Evolutionary conservation across 192 early-diverging fungal species (phyloP).

Genomic region (Oehlia diaphana): DNA sequence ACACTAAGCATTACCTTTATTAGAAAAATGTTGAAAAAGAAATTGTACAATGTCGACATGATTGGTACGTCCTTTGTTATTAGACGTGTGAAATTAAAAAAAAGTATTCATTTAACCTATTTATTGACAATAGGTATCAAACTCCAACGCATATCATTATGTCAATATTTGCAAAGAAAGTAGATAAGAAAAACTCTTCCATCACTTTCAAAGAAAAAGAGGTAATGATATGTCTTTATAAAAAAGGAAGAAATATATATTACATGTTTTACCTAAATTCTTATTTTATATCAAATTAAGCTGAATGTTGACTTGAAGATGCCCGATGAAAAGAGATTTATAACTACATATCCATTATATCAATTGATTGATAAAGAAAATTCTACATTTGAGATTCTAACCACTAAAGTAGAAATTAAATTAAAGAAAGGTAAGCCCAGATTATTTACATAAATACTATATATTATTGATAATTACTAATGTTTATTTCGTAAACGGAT

Average conservation of each 20-base stretch:
- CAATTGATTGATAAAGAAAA: constrained; percentile 71
- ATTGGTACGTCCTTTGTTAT: constrained; percentile 57
- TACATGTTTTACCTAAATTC: not conserved
- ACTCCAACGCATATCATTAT: constrained; percentile 81
- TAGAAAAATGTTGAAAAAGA: constrained; percentile 44
- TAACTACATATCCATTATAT: constrained; percentile 67
- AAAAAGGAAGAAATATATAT: not conserved
- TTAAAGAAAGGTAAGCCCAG: constrained; percentile 64
- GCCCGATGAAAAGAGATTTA: constrained; percentile 72
- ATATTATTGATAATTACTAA: not conserved
- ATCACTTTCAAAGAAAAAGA: constrained; percentile 67
- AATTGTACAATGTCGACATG: constrained; percentile 77
- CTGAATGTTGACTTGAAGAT: constrained; percentile 78
- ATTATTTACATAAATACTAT: not conserved
- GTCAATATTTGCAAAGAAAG: constrained; percentile 93
- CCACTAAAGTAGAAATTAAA: constrained; percentile 79
- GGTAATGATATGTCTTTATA: constrained; percentile 33
- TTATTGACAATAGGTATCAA: constrained; percentile 66
- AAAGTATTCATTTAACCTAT: not conserved
- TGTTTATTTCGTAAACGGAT: not conserved
- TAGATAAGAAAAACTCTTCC: constrained; percentile 66
- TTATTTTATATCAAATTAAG: constrained; percentile 17
- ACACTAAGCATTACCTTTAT: not conserved
- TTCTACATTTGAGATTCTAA: constrained; percentile 63
- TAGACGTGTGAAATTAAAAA: not conserved